Base-by-base conservation (phyloP, 2,329 filamentous ascomycete genomes). In the Ophiostoma tasmaniense region DNA sequence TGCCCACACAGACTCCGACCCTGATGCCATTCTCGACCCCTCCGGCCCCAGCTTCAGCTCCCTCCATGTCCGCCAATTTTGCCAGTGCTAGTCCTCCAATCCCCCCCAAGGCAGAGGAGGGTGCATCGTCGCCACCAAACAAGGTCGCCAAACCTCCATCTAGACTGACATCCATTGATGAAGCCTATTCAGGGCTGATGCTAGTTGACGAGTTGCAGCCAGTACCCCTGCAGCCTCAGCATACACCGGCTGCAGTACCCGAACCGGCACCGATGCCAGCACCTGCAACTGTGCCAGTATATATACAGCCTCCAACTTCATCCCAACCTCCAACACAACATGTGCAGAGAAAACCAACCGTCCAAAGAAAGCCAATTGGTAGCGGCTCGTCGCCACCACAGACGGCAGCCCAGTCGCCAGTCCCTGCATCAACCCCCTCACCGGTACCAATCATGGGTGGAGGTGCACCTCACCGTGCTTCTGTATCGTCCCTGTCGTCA, bases 151-250 rank as follows among this genome's bases (percentile, higher is more conserved):
- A 20, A 14, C 59, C 55, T 1, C 10, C 62, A 3, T 28, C 35
- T 28, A 35, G 55, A 11, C 30, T 62, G 45, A 17, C 39, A n/a
- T 52, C 69, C 3, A 70, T 74, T 25, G 35, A 70, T 28, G 73
- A 76, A 39, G 69, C 75, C 1, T 76, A 75, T 0, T 76, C 77
- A 0, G 73, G 77, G 20, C 71, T 78, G 10, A 74, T 76, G 61
- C 75, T 76, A 17, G 76, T 74, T 20, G 70, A 64, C 10, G 70
- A 71, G 22, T 30, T 39, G 37, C 55, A 39, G 35, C 67, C 37
- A 28, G 33, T 45, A n/a, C 67, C 33, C 14, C 59, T 65, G 11
- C 50, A 55, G 8, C 10, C 20, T 3, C 42, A 6, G 6, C 17
- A 20, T 45, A 17, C 66, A 35, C 66, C 52, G 7, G 39, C 39